phyloP scores from a whole-genome alignment of 768 basidiomycete genomes.

The Agrocybe pediades region DNA sequence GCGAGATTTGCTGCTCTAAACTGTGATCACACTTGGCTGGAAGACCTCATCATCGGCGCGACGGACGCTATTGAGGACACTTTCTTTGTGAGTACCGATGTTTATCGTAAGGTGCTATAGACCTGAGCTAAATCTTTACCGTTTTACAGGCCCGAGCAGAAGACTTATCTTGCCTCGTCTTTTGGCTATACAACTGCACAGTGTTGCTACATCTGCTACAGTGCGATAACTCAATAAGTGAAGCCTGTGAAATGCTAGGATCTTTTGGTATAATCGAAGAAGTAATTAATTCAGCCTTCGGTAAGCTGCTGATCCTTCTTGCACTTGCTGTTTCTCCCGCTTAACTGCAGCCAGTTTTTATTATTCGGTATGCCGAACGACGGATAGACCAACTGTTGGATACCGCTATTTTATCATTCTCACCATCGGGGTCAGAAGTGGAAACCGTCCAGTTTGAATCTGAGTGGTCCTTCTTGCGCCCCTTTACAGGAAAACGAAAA shows the following conservation, averaged over 20 bases:
- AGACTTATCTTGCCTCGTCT: conserved; percentile 83
- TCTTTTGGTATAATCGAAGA: conserved; percentile 88
- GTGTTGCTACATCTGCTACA: conserved; percentile 90
- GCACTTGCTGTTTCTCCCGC: conserved; percentile 3
- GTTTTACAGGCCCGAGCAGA: conserved; percentile 82
- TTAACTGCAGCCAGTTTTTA: conserved; percentile 67
- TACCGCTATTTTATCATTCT: conserved; percentile 77
- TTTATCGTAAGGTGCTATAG: too few species aligned
- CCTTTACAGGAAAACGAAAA: conserved; percentile 69
- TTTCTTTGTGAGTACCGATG: conserved; percentile 75
- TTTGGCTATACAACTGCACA: conserved; percentile 94
- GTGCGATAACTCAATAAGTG: conserved; percentile 77
- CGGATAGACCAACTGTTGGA: conserved; percentile 89
- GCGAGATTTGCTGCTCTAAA: conserved; percentile 90
- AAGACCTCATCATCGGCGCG: conserved; percentile 88
- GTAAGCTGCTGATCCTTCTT: conserved; percentile 41
- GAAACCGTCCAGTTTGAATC: conserved; percentile 91
- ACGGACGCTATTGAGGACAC: conserved; percentile 91
- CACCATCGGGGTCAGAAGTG: conserved; percentile 75
- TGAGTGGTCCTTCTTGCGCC: conserved; percentile 90
- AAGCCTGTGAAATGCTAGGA: conserved; percentile 81
- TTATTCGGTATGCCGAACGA: conserved; percentile 90
- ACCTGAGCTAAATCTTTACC: too few species aligned
- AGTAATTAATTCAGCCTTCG: conserved; percentile 92
- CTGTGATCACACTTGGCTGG: conserved; percentile 91